Evolutionary conservation across 2,329 filamentous ascomycete species (phyloP), one percentile per base, ranked within the genome.

Genomic region (Dothiorella sarmentorum): DNA sequence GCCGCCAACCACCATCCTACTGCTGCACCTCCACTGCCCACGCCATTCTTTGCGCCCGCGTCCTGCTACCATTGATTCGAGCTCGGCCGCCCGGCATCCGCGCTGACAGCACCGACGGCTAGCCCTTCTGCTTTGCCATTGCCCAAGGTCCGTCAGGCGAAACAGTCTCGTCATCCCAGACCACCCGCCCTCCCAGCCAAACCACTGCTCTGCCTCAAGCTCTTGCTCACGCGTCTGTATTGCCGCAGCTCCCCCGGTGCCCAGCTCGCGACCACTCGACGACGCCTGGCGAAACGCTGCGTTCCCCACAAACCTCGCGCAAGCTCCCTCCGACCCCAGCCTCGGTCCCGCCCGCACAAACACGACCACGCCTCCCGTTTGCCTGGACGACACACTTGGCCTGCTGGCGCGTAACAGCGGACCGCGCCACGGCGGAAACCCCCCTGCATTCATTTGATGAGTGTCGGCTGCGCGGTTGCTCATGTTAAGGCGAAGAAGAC

Each of bases 401-500:
- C 27, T 52, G 35, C 33, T 43, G 44, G 56, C 45, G 35, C 45
- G 45, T 27, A 26, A 37, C 35, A 51, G 56, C 56, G 44, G 56
- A 47, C 56, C 45, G 44, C 56, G 44, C 56, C 33, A 35, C 56
- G 29, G 44, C 45, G 11, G 26, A 43, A 42, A 7, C 35, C 27
- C 45, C 26, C 45, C 44, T 40, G 45, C 56, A 51, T 52, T 52
- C 56, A 52, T 58, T 58, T 58, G 56, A 58, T 58, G 56, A 58
- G 56, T 58, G 56, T 49, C 45, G 27, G 56, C 56, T 58, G 56
- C 56, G 38, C 45, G 56, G 44, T 58, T 51, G 56, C 44, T 69
- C 74, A 80, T 80, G 77, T 78, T 75, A 70, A 74, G 71, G 73
- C 75, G 71, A 77, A 74, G 75, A 77, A 76, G 73, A 71, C 68